phyloP scores from a whole-genome alignment of 2,329 filamentous ascomycete species.

The Aspergillus ruber region DNA sequence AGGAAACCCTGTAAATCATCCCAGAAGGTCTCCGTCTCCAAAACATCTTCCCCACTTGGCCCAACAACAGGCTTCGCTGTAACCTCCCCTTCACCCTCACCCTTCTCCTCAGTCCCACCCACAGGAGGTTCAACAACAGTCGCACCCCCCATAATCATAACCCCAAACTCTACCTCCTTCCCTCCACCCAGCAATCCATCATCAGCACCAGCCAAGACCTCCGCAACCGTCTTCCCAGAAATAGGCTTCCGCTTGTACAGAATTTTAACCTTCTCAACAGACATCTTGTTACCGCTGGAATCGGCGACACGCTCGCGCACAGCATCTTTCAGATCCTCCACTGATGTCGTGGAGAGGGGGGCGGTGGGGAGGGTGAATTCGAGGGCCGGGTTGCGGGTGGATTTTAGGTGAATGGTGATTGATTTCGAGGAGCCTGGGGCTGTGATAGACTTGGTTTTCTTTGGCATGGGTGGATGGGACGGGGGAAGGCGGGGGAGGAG shows the following conservation, averaged over 20 bases:
- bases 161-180: conserved; percentile 62
- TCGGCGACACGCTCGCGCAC: conserved; percentile 59
- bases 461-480: conserved; percentile 39
- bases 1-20: conserved; percentile 74
- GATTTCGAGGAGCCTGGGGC: conserved; percentile 37
- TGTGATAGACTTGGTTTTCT: conserved; percentile 27
- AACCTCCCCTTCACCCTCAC: conserved; percentile 8
- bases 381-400: conserved; percentile 67
- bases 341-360: conserved; percentile 61
- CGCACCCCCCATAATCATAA: conserved; percentile 81
- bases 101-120: conserved; percentile 17
- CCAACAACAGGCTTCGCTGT: conserved; percentile 42
- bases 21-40: conserved; percentile 77
- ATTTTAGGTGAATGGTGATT: conserved; percentile 28
- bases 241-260: conserved; percentile 83
- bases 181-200: conserved; percentile 38
- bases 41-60: conserved; percentile 52
- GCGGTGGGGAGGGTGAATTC: conserved; percentile 58
- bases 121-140: conserved; percentile 35
- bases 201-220: conserved; percentile 56
- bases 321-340: conserved; percentile 69
- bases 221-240: conserved; percentile 69
- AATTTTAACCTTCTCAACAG: conserved; percentile 73
- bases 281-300: conserved; percentile 25
- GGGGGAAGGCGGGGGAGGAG: conserved; percentile 42